Base-by-base conservation (phyloP, 139 green algal genomes). In the Micractinium conductrix region DNA sequence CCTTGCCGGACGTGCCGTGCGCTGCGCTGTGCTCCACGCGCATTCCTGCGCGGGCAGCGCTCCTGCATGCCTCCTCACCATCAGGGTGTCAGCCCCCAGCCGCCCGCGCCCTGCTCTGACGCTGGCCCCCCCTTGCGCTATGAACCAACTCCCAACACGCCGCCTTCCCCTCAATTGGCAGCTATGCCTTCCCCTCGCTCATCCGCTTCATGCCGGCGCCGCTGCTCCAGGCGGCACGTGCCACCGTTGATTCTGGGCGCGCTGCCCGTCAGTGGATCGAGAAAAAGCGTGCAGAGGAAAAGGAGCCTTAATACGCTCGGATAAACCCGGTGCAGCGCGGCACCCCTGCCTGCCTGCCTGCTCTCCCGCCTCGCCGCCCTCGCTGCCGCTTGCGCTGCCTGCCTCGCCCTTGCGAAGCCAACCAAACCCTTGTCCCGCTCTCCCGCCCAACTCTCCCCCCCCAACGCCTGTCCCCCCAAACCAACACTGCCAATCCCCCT, bases 181-280 rank as follows among this genome's bases (percentile, higher is more conserved):
- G 76, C 42, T 92, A 92, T 68, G 88, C 86, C 55, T 88, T 88
- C 60, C 89, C 89, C 53, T 67, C 42, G 0, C 62, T 92, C 42
- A 67, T 92, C 28, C 69, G 72, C 16, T 35, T 53, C 17, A 85
- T 89, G 55, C 84, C 79, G 4, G 86, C 81, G 24, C 84, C 87
- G 3, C 70, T 92, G 35, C 71, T 92, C 60, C 69, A 70, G 28
- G 85, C 87, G 35, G 89, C 87, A 2, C 78, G 80, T 21, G 44
- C 81, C n/a, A 90, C 84, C 9, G 74, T 92, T 12, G 79, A 90
- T 12, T 74, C 55, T 28, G 89, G 89, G 19, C 76, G 89, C 26
- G 89, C 89, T 8, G 89, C 89, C 2, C 63, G 89, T 14, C 78
- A 80, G 67, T 90, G 87, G 84, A 91, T 92, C 38, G 40, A 85